These are phyloP conservation scores for Inga oerstediana DNA, from an alignment of 306 rosid species.

Conservation along the genomic window DNA sequence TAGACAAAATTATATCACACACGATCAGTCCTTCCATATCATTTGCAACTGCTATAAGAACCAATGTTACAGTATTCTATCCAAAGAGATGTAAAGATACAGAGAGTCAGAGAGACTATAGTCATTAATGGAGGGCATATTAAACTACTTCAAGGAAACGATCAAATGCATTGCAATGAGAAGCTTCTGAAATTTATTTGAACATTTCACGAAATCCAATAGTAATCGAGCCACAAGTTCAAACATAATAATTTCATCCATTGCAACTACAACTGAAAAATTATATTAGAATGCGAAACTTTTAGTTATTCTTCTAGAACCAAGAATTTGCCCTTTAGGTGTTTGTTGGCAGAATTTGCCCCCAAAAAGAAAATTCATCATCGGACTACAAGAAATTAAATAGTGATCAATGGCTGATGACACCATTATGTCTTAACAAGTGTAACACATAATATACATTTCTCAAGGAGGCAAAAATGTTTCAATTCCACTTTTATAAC, in stretches of 20 bases:
- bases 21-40: slow-evolving; percentile 9
- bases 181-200: slow-evolving; percentile 15
- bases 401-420: not conserved
- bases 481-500: not conserved
- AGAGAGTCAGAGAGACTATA: slow-evolving; percentile 23
- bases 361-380: slow-evolving; percentile 4
- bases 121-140: not conserved
- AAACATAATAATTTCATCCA: slow-evolving; percentile 18
- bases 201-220: not conserved
- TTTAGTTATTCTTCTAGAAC: slow-evolving; percentile 5
- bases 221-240: not conserved
- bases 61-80: slow-evolving; percentile 14
- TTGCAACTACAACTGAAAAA: not conserved
- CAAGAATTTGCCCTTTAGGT: not conserved
- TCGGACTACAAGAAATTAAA: not conserved
- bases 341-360: not conserved
- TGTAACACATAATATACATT: not conserved
- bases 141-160: slow-evolving; percentile 15
- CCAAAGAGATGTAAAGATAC: slow-evolving; percentile 29
- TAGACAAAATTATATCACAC: not conserved
- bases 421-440: not conserved
- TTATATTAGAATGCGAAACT: not conserved
- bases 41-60: not conserved
- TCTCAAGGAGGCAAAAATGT: slow-evolving; percentile 14
- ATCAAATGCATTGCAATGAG: not conserved